Evolutionary conservation across 164 flowering plant species (phyloP), one percentile per base, ranked within the genome.

Genomic region (Platanus orientalis): DNA sequence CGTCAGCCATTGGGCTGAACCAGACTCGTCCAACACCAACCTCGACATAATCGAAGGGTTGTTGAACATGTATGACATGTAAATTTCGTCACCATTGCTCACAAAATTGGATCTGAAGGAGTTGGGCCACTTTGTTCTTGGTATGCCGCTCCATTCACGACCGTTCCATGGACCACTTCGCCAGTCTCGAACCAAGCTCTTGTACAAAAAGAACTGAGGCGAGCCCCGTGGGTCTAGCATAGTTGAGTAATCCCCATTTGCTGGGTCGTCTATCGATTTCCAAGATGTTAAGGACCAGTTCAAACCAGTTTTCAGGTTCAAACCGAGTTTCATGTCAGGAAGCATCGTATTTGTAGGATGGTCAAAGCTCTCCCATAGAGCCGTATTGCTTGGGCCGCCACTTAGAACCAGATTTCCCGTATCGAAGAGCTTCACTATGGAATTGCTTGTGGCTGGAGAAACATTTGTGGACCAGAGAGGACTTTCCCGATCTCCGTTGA

Each of bases 201-300:
- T 70, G 25, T 20, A 0, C 42, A 81, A 32, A 21, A 64, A n/a
- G n/a, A n/a, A n/a, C n/a, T n/a, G n/a, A n/a, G n/a, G n/a, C n/a
- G n/a, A n/a, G n/a, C n/a, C n/a, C 5, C 32, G 27, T 7, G 62
- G 65, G 17, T 76, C 75, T 1, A 80, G 24, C 29, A 9, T 17
- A 14, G 64, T 70, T 0, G 66, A 26, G 49, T 44, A 75, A 0
- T 73, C 65, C 0, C 86, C 89, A 0, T 54, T 20, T 19, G 70
- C 67, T 0, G 92, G 92, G 50, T 86, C 81, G 28, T 73, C 69
- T 0, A 72, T 10, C n/a, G n/a, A n/a, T n/a, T n/a, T n/a, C n/a
- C n/a, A n/a, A n/a, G n/a, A n/a, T n/a, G n/a, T n/a, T n/a, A 83
- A 17, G 29, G 21, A 30, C 58, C 78, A 55, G 14, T 84, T 62